Base-by-base conservation (phyloP, 2,329 filamentous ascomycete species). In the Aspergillus sergii region DNA sequence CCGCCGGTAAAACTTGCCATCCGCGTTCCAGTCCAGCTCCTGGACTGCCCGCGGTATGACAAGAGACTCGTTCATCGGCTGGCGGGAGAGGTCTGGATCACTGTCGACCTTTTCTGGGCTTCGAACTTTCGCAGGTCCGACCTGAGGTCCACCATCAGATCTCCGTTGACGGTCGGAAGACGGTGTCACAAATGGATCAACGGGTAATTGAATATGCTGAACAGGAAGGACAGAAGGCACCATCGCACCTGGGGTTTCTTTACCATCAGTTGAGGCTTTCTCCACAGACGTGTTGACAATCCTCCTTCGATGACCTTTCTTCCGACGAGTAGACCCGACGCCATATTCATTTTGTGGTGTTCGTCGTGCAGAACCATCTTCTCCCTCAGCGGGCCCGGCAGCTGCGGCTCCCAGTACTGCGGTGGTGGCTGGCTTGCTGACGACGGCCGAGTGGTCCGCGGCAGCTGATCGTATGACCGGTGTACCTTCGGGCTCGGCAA, bases 1-100 rank as follows among this genome's bases (percentile, higher is more conserved):
- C 75, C 91, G 91, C 62, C 91, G 88, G 78, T 97, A 98, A 9
- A 92, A 82, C 72, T 95, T 92, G 59, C 91, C 90, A 63, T 87
- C 86, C 50, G 87, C 66, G 39, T 70, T 66, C 75, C 75, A 78
- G 53, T 79, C 76, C 39, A 73, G 69, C 45, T 64, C 64, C 19
- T 72, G 68, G 16, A 70, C 65, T 19, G 66, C 64, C 41, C 69
- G 69, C 55, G 73, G 72, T 30, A 73, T 59, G 43, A 71, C 63
- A 26, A 69, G 56, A 11, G 68, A 19, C 10, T 67, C 63, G 36
- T 64, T 64, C 19, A 56, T 43, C 28, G 70, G 68, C 19, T 62
- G 56, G 10, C 63, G 59, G 55, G 66, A 58, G 10, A 68, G 57
- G 46, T 66, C 70, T 39, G 64, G 65, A 26, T 66, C 66, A 45